phyloP scores from a whole-genome alignment of 2,329 filamentous ascomycete genomes.

The Passalora sequoiae region DNA sequence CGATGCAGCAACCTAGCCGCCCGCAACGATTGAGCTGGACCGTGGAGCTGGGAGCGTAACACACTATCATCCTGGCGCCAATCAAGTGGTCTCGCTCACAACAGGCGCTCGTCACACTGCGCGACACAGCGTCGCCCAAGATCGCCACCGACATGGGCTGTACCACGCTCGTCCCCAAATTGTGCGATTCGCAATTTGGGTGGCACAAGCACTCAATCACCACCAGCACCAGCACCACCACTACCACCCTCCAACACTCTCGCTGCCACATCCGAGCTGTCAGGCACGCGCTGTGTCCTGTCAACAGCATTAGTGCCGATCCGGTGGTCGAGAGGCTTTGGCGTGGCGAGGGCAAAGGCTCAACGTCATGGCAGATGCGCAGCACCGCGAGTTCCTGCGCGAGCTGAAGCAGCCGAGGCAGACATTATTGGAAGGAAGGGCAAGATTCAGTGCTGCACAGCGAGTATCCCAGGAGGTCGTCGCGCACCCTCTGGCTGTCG shows the following conservation, averaged over 20 bases:
- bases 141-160: conserved; percentile 12
- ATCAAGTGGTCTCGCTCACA: conserved; percentile 10
- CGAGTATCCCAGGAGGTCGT: background rate
- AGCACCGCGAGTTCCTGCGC: background rate
- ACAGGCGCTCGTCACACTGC: conserved; percentile 15
- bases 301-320: conserved; percentile 22
- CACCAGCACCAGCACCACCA: background rate
- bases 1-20: conserved; percentile 15
- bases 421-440: background rate
- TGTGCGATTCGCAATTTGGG: conserved; percentile 5
- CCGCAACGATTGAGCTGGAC: conserved; percentile 8
- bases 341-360: background rate
- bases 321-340: conserved; percentile 2
- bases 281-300: conserved; percentile 22
- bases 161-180: conserved; percentile 9
- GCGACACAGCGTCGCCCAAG: conserved; percentile 13
- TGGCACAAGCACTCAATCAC: conserved; percentile 11
- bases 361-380: background rate
- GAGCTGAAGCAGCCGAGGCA: background rate
- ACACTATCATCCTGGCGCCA: conserved; percentile 16
- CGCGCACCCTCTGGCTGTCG: conserved; percentile 9
- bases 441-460: conserved; percentile 1
- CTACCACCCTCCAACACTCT: too few relatives aligned
- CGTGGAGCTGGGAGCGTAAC: conserved; percentile 17
- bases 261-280: conserved; percentile 19